These are phyloP conservation scores for Ceratobasidium papillatum DNA, from an alignment of 1,284 basidiomycete species.

Conservation along the genomic window DNA sequence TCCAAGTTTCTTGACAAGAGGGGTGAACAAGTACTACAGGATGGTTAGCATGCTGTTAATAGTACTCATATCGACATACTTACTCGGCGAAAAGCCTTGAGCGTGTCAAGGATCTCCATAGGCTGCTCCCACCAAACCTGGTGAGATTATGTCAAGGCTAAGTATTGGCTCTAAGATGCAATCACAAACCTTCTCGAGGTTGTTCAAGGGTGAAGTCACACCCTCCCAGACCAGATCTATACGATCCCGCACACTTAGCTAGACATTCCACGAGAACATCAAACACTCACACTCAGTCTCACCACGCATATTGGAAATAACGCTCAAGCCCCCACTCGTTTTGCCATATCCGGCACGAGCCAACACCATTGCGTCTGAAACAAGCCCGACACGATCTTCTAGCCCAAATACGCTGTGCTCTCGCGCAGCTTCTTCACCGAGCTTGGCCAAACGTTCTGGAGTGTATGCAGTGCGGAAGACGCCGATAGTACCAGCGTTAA, in stretches of 20 bases:
- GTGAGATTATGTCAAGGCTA: constrained; percentile 64
- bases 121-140: constrained; percentile 87
- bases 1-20: constrained; percentile 80
- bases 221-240: constrained; percentile 78
- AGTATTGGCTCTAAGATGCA: constrained; percentile 48
- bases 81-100: constrained; percentile 65
- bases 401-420: constrained; percentile 71
- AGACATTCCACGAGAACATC: neutral
- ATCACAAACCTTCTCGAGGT: constrained; percentile 54
- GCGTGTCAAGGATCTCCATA: constrained; percentile 64
- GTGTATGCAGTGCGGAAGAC: constrained; percentile 88
- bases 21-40: constrained; percentile 72
- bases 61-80: constrained; percentile 50
- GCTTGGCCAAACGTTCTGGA: constrained; percentile 80
- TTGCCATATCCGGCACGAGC: constrained; percentile 81
- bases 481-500: constrained; percentile 89
- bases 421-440: constrained; percentile 80
- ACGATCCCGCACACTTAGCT: neutral
- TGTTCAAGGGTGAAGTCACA: constrained; percentile 64
- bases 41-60: neutral
- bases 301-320: constrained; percentile 71
- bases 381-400: constrained; percentile 85
- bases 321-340: constrained; percentile 77
- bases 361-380: constrained; percentile 81
- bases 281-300: constrained; percentile 75